Evolutionary conservation across 2,329 filamentous ascomycete species (phyloP), one percentile per base, ranked within the genome.

Genomic region (Fusarium pseudoanthophilum): DNA sequence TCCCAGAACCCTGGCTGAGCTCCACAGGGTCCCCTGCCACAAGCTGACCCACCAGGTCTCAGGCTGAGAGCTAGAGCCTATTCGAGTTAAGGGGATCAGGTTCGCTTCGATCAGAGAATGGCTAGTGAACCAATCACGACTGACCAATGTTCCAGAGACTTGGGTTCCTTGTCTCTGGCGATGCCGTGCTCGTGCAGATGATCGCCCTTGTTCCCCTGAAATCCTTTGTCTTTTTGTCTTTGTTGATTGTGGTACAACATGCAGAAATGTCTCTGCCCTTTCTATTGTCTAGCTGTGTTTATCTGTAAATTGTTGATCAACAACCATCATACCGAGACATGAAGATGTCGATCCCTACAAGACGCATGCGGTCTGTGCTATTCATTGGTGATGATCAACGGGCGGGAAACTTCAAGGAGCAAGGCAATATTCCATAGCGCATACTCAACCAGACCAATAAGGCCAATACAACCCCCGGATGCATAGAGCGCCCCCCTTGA

Each of bases 21-120:
- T 40, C n/a, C 28, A 40, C n/a, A 15, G 4, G 36, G 46, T 48
- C 51, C 75, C 72, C 60, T 63, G 71, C 26, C 56, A 40, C 45
- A 61, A 49, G 43, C 45, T 20, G 62, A 64, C 51, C 71, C 74
- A 66, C 69, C 62, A 20, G 52, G 74, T 73, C 69, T 74, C 74
- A 77, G 64, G 62, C 72, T 68, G 59, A 53, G n/a, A 42, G 34
- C 75, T 76, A 73, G 56, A 40, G 26, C 60, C 49, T 39, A 32
- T 65, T 63, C 14, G 14, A 53, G 65, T 16, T 43, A 67, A 63
- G 58, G 15, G 10, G 49, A 49, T 46, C 59, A 64, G 34, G 58
- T 51, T 30, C 32, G 43, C 46, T 59, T 43, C 60, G 37, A 58
- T 69, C 51, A 59, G 45, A 58, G 62, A 56, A 53, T 34, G 48